These are phyloP conservation scores for Bruguiera hainesii DNA, from an alignment of 441 rosid genomes.

Conservation along the genomic window DNA sequence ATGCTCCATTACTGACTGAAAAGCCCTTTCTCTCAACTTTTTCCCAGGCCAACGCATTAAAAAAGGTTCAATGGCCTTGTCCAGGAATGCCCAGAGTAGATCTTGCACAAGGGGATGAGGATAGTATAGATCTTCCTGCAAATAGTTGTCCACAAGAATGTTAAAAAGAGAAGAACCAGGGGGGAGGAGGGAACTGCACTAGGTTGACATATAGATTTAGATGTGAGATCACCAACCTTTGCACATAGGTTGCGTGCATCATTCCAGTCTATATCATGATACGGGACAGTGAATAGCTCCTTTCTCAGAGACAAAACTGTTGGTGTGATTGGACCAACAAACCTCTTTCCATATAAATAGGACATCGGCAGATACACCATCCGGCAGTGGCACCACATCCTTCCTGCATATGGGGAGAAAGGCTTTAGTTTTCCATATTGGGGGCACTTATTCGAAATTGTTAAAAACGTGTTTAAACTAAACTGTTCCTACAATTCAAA, in stretches of 20 bases:
- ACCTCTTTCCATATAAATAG: conserved; percentile 59
- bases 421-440: background rate
- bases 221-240: conserved; percentile 44
- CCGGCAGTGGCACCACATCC: conserved; percentile 75
- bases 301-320: conserved; percentile 48
- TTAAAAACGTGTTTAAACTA: background rate
- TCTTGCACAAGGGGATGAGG: conserved; percentile 67
- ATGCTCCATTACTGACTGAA: conserved; percentile 54
- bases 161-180: too few relatives aligned
- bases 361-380: conserved; percentile 78
- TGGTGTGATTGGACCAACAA: conserved; percentile 46
- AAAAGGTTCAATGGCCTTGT: conserved; percentile 54
- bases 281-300: conserved; percentile 53
- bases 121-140: conserved; percentile 65
- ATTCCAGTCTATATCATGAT: conserved; percentile 62
- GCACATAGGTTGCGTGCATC: conserved; percentile 50
- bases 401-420: conserved; percentile 27
- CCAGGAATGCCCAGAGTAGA: conserved; percentile 49
- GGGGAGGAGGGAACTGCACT: too few relatives aligned
- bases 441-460: background rate
- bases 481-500: too few relatives aligned
- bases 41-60: conserved; percentile 82
- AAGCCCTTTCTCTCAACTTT: conserved; percentile 79
- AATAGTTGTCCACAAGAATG: too few relatives aligned
- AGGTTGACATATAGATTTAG: too few relatives aligned